A percentile compares a stretch with the other conserved stretches of the same genome.
These are phyloP conservation scores for Stephanodiscus triporus DNA, from an alignment of 108 stramenopile species.

Conservation along the genomic window DNA sequence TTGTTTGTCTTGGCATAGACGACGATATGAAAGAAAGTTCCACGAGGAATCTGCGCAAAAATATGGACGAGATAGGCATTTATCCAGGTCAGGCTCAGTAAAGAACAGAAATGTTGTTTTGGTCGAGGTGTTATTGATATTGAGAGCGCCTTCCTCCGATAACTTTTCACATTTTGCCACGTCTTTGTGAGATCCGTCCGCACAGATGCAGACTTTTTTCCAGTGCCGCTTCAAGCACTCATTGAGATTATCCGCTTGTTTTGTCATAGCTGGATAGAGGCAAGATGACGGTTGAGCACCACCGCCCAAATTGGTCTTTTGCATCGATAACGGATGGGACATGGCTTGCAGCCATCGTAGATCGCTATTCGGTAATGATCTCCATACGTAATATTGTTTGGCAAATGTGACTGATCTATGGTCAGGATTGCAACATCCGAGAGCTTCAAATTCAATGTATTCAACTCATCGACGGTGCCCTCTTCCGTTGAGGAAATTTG, in stretches of 20 bases:
- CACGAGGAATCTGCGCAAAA: conserved; percentile 65
- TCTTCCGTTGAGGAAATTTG: conserved; percentile 24
- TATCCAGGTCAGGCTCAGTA: conserved; percentile 53
- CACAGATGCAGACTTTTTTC: conserved; percentile 49
- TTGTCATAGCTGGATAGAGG: conserved; percentile 26
- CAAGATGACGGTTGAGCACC: conserved; percentile 9
- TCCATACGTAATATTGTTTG: too few relatives aligned
- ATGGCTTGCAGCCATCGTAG: conserved; percentile 86
- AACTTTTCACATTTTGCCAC: conserved; percentile 24
- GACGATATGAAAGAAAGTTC: conserved; percentile 61
- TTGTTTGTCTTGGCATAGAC: conserved; percentile 54
- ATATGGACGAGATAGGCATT: conserved; percentile 66
- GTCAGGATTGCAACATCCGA: conserved; percentile 73
- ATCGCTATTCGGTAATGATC: conserved; percentile 77
- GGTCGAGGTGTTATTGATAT: background rate
- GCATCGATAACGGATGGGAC: conserved; percentile 79
- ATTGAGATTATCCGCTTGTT: conserved; percentile 43
- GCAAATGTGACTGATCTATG: conserved; percentile 62
- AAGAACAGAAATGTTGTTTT: conserved; percentile 36
- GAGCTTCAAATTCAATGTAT: conserved; percentile 56
- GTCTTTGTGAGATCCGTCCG: conserved; percentile 48
- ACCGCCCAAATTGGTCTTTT: conserved; percentile 15
- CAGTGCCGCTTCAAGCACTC: conserved; percentile 50
- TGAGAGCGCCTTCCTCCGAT: conserved; percentile 2
- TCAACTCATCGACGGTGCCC: conserved; percentile 44